Percentiles rank a stretch among this genome's conserved stretches.
These are phyloP conservation scores for Aspergillus uvarum DNA, from an alignment of 2,329 filamentous ascomycete genomes.

Conservation along the genomic window DNA sequence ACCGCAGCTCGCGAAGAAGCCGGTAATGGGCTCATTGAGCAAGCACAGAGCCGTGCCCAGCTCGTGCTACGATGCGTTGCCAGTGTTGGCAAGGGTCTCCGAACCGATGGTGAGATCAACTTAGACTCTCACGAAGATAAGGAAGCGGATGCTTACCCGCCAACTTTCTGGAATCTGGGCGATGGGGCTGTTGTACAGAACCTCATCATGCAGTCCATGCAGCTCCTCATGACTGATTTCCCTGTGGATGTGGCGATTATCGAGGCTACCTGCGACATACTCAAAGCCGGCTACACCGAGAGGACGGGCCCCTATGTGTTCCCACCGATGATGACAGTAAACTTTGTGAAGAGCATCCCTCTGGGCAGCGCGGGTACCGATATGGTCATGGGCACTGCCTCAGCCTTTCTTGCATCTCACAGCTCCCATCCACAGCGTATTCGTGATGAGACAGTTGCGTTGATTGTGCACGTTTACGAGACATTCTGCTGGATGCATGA, in stretches of 20 bases:
- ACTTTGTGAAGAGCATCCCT: constrained; percentile 44
- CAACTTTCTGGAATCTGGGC: constrained; percentile 41
- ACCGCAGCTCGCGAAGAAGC: constrained; percentile 34
- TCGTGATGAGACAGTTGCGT: constrained; percentile 32
- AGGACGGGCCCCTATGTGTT: constrained; percentile 46
- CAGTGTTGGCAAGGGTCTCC: constrained; percentile 43
- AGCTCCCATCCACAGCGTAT: constrained; percentile 36
- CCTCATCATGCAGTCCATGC: constrained; percentile 42
- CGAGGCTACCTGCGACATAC: constrained; percentile 47
- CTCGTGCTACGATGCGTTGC: constrained; percentile 42
- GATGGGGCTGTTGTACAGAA: constrained; percentile 33
- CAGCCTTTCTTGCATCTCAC: constrained; percentile 47
- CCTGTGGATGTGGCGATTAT: constrained; percentile 43
- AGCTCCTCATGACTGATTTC: constrained; percentile 42
- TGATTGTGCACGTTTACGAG: constrained; percentile 42
- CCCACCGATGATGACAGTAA: constrained; percentile 40
- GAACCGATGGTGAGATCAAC: constrained; percentile 37
- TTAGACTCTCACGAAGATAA: constrained; percentile 33
- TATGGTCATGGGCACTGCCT: constrained; percentile 47
- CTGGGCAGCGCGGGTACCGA: constrained; percentile 42
- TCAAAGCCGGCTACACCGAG: constrained; percentile 49
- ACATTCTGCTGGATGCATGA: constrained; percentile 40
- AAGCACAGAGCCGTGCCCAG: constrained; percentile 34
- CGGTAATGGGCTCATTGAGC: constrained; percentile 31
- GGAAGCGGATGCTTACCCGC: constrained; percentile 29